Evolutionary conservation across 1,284 basidiomycete genomes (phyloP), one percentile per base, ranked within the genome.

Genomic region (Malassezia vespertilionis): DNA sequence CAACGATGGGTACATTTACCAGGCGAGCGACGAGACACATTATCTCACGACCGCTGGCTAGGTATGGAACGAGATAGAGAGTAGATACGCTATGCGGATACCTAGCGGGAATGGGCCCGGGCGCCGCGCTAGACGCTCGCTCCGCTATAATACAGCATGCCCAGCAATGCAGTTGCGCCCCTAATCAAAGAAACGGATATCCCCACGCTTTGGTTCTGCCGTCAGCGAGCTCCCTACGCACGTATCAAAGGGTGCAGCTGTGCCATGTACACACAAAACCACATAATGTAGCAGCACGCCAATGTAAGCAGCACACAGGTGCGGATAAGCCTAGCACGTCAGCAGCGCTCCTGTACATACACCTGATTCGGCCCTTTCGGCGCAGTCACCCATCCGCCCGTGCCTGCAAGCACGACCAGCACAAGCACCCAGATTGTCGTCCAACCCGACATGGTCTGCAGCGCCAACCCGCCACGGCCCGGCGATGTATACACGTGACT

Each of bases 221-320:
- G 6, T 12, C 14, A 18, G 26, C 15, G 21, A 24, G 39, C 12
- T 4, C 10, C 7, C 2, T 15, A 62, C 67, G 61, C 47, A 70
- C 67, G 60, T 52, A 70, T 66, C 43, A 70, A 51, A 12, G 65
- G 67, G 56, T 70, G 66, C 7, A 68, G 49, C 35, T 70, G 67
- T 5, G 67, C 65, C 54, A 70, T 54, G 56, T 69, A 70, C 36
- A 69, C 60, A 56, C 68, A 65, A 53, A 57, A 56, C 67, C 67
- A 70, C 67, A 70, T 70, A 22, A 66, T 53, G 44, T 65, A 68
- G 60, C 65, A 67, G 60, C 67, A 70, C 7, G 63, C 56, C 32
- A 70, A 40, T 2, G 64, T 60, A 17, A 69, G 49, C 12, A 54
- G 15, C 4, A 58, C 58, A n/a, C 60, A 58, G 24, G 60, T 54